A percentile compares a stretch with the other conserved stretches of the same genome.
These are phyloP conservation scores for Aspergillus indologenus DNA, from an alignment of 495 filamentous ascomycete species.

Conservation along the genomic window DNA sequence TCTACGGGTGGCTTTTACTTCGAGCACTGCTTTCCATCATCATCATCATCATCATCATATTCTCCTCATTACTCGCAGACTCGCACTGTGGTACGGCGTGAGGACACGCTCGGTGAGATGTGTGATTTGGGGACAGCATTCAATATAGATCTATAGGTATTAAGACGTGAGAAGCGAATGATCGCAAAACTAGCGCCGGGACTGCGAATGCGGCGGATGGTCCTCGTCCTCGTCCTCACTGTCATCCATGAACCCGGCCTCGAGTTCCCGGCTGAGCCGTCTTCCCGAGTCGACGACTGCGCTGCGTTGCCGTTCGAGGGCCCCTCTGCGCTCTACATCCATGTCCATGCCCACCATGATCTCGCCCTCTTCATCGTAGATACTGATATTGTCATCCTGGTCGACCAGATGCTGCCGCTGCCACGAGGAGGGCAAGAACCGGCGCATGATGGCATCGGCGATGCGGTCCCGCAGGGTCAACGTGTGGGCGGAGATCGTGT, in stretches of 20 bases:
- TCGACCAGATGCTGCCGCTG: constrained; percentile 41
- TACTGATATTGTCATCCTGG: constrained; percentile 60
- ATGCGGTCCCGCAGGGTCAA: constrained; percentile 60
- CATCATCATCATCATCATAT: too few species aligned
- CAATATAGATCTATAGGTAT: background rate
- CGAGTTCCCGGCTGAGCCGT: constrained; percentile 76
- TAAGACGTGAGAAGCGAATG: background rate
- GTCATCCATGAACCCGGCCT: constrained; percentile 80
- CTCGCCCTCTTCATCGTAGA: constrained; percentile 67
- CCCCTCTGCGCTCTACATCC: constrained; percentile 47
- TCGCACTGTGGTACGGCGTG: too few species aligned
- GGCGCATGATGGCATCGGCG: constrained; percentile 50
- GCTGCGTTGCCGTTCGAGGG: constrained; percentile 46
- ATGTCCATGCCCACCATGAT: constrained; percentile 59
- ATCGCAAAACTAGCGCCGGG: background rate
- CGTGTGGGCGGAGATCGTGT: constrained; percentile 60
- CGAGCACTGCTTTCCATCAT: too few species aligned
- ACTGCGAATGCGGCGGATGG: constrained; percentile 2
- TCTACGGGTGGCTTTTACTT: too few species aligned
- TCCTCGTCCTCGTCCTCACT: constrained; percentile 58
- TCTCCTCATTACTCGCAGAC: too few species aligned
- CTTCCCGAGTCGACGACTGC: constrained; percentile 40
- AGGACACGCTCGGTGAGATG: too few species aligned
- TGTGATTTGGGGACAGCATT: too few species aligned
- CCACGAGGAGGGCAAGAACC: constrained; percentile 57